phyloP scores from a whole-genome alignment of 176 grass and related monocot species.

The Avena insularis region DNA sequence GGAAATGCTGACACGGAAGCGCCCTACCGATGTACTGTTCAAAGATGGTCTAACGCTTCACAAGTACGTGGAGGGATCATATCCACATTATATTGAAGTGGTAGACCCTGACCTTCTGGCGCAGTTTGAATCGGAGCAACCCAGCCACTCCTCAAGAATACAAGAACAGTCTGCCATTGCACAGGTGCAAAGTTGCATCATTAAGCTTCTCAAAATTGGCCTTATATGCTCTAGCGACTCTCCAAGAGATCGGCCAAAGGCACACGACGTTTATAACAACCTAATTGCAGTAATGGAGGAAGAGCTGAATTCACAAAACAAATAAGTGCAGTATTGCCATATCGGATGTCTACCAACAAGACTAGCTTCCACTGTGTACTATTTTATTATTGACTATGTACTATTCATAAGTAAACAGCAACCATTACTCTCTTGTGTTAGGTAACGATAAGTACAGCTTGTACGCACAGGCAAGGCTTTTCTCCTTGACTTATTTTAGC shows the following conservation, averaged over 20 bases:
- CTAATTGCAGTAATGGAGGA: conserved; percentile 18
- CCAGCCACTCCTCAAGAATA: background rate
- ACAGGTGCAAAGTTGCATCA: background rate
- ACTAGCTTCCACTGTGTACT: background rate
- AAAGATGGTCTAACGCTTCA: background rate
- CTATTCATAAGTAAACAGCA: background rate
- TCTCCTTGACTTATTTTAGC: no score
- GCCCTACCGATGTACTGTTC: background rate
- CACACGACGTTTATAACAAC: background rate
- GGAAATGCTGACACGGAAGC: background rate
- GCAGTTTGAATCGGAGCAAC: background rate
- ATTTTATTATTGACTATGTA: background rate
- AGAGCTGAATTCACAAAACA: background rate
- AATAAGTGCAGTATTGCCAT: background rate
- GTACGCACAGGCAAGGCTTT: no score
- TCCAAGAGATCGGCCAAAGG: conserved; percentile 16
- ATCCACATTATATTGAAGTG: background rate
- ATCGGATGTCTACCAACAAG: background rate
- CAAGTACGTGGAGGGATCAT: background rate
- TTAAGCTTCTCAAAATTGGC: conserved; percentile 23
- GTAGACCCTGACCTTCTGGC: background rate
- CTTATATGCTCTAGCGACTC: conserved; percentile 19
- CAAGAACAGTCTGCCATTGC: background rate
- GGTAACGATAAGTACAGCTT: no score
- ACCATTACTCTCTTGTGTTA: no score